These are phyloP conservation scores for Fonsecaea pugnacius DNA, from an alignment of 2,329 filamentous ascomycete species.

Conservation along the genomic window DNA sequence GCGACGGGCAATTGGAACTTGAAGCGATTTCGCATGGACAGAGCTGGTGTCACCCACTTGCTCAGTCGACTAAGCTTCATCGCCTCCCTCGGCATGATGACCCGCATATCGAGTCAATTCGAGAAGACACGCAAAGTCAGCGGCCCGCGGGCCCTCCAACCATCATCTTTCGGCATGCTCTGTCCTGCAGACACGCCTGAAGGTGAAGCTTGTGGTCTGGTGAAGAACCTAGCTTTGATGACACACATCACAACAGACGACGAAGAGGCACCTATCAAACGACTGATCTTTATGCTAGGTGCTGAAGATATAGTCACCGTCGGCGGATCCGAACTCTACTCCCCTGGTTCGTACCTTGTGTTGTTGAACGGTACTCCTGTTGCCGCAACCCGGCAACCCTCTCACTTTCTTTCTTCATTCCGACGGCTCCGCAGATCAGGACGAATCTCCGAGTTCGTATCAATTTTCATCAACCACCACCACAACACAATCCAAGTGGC, in stretches of 20 bases:
- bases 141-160: constrained; percentile 91
- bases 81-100: constrained; percentile 98
- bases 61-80: constrained; percentile 96
- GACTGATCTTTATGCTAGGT: constrained; percentile 83
- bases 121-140: constrained; percentile 98
- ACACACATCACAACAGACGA: constrained; percentile 98
- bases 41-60: constrained; percentile 94
- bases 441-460: constrained; percentile 92
- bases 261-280: constrained; percentile 85
- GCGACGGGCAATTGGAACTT: constrained; percentile 98
- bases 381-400: constrained; percentile 82
- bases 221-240: constrained; percentile 98
- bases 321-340: constrained; percentile 84
- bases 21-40: constrained; percentile 98
- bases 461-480: constrained; percentile 93
- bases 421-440: constrained; percentile 85
- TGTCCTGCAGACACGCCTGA: constrained; percentile 97
- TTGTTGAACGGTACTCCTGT: constrained; percentile 95
- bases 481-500: constrained; percentile 92
- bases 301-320: constrained; percentile 80
- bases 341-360: constrained; percentile 81
- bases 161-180: constrained; percentile 97
- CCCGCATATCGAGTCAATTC: constrained; percentile 95
- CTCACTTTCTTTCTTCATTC: constrained; percentile 82
- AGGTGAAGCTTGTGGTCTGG: constrained; percentile 95